Conservation (phyloP, 768 basidiomycete genomes). For the Suillus bovinus region DNA sequence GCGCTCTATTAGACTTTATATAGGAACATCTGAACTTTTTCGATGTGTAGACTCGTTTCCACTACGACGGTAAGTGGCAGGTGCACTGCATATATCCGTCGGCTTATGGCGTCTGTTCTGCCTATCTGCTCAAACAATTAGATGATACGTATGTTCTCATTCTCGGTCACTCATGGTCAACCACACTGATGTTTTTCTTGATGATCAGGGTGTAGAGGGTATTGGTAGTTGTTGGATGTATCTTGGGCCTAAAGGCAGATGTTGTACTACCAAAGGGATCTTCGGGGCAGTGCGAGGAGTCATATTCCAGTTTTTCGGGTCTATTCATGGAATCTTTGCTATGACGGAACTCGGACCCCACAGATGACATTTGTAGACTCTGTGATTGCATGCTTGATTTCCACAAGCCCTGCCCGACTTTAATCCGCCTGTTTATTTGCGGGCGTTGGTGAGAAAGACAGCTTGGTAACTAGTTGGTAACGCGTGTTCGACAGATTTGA, state of each 20-base stretch:
- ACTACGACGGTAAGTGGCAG: conserved; percentile 67
- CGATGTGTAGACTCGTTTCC: conserved; percentile 64
- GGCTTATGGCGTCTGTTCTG: conserved; percentile 19
- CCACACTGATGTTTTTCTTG: conserved; percentile 9
- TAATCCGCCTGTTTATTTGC: background rate
- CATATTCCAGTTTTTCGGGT: background rate
- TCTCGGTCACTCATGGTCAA: background rate
- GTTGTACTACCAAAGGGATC: conserved; percentile 12
- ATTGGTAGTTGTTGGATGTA: conserved; percentile 5
- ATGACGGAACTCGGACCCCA: background rate
- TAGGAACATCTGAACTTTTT: conserved; percentile 15
- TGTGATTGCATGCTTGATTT: background rate
- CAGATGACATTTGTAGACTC: background rate
- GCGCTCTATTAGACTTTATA: background rate
- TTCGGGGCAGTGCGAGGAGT: background rate
- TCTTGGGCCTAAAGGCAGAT: conserved; percentile 18
- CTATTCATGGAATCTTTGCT: background rate
- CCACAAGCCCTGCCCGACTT: background rate
- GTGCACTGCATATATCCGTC: conserved; percentile 7
- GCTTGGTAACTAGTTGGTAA: background rate
- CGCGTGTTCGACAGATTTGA: background rate
- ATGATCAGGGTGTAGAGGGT: conserved; percentile 35
- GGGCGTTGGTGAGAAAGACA: background rate
- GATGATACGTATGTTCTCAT: conserved; percentile 59
- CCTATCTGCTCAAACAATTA: conserved; percentile 21